Base-by-base conservation (phyloP, 1,284 basidiomycete genomes). In the Filobasidium uniguttulatum region DNA sequence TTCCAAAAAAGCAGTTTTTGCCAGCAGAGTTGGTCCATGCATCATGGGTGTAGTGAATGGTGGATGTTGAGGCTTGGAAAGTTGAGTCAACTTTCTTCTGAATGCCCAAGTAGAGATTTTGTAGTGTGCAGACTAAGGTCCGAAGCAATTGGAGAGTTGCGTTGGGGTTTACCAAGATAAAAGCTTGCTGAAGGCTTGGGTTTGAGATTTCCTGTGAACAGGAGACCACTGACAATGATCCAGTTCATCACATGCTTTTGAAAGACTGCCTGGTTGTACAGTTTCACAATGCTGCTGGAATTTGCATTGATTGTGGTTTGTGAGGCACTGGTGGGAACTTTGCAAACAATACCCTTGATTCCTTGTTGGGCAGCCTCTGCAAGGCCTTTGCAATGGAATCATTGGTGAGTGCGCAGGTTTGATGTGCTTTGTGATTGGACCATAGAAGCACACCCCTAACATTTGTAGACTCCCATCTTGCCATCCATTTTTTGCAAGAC, bases 171-270 rank as follows among this genome's bases (percentile, higher is more conserved):
- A 34, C 31, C 15, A 26, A 17, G 3, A 33, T 10, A 33, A 45
- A 45, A 15, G 44, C 44, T 29, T 45, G 7, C 15, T 45, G 28
- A 19, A 45, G n/a, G 10, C 34, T 19, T 30, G 9, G 29, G 29
- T 45, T 33, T 33, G 31, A 8, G 6, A 45, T 45, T 17, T 19
- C 25, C n/a, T 2, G 44, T 45, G 12, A 45, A 45, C 8, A 31
- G 44, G 15, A 45, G 29, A 19, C 44, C 44, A 20, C 28, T 45
- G 26, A 45, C 44, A 22, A 33, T 45, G 28, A 33, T 45, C 44
- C 44, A 45, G 20, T 20, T 45, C 15, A 45, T 45, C 19, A 45
- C 29, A 3, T 29, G 30, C 2, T 17, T 23, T 2, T 20, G 29
- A 15, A 45, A 45, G 17, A 10, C 44, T 8, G 20, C 25, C 1